phyloP scores from a whole-genome alignment of 495 filamentous ascomycete genomes.

The Cercophora samala region DNA sequence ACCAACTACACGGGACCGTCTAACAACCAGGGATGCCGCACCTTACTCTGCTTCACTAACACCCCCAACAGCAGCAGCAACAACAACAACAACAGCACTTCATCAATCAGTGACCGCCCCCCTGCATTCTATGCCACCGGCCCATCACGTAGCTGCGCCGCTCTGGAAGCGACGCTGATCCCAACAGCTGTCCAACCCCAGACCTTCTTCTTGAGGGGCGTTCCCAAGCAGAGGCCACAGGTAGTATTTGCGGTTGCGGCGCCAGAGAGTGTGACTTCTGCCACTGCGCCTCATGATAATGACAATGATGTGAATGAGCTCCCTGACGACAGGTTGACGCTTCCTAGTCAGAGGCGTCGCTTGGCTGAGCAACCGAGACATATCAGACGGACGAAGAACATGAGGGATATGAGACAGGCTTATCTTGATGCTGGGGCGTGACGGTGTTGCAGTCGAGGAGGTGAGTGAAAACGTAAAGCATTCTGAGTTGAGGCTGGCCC shows the following conservation, averaged over 20 bases:
- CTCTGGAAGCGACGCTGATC: neutral
- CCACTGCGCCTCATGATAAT: neutral
- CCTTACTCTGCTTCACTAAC: neutral
- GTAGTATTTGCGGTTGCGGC: too few relatives aligned
- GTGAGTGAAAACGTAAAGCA: neutral
- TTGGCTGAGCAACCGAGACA: neutral
- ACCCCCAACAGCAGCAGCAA: neutral
- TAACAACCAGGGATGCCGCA: neutral
- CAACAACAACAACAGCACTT: neutral
- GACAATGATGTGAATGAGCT: neutral
- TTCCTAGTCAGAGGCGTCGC: conserved; percentile 8
- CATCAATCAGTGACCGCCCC: neutral
- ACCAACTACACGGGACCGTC: neutral
- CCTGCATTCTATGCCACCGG: neutral
- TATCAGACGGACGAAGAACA: neutral
- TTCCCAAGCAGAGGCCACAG: neutral
- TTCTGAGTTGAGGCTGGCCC: neutral
- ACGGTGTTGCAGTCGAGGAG: neutral
- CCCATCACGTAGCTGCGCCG: neutral
- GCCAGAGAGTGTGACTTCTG: neutral
- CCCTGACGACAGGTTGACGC: conserved; percentile 5
- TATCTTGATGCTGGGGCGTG: neutral
- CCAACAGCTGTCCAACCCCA: neutral
- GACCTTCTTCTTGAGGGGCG: neutral
- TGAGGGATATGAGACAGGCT: neutral